Percentiles rank a stretch among this genome's conserved stretches.
Conservation (phyloP, 768 basidiomycete genomes). For the Boletus rubropictus region DNA sequence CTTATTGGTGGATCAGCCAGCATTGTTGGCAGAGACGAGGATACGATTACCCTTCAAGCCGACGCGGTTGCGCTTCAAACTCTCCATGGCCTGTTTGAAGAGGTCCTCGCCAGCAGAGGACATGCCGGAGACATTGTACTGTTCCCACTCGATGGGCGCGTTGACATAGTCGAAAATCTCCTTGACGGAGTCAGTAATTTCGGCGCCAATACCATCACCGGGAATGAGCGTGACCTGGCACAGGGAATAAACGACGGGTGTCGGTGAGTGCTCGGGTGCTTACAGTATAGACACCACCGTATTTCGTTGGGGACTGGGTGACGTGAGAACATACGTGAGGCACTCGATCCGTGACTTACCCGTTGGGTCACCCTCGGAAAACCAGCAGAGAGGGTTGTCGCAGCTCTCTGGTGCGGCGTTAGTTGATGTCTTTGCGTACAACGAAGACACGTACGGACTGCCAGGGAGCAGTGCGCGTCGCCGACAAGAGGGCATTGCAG, state of each 20-base stretch:
- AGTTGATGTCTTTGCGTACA: background rate
- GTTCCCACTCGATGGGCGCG: slow-evolving; percentile 98
- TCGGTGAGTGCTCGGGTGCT: slow-evolving; percentile 22
- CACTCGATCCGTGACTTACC: slow-evolving; percentile 37
- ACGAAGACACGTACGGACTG: slow-evolving; percentile 45
- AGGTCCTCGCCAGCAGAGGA: slow-evolving; percentile 90
- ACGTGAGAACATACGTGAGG: slow-evolving; percentile 4
- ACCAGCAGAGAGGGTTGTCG: slow-evolving; percentile 72
- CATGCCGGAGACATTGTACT: slow-evolving; percentile 96
- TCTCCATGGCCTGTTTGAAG: slow-evolving; percentile 98
- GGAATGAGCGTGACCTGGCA: slow-evolving; percentile 90
- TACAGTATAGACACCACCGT: slow-evolving; percentile 90
- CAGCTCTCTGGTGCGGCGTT: slow-evolving; percentile 42
- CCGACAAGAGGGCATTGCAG: slow-evolving; percentile 56
- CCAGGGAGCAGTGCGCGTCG: slow-evolving; percentile 46
- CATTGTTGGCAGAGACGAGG: background rate
- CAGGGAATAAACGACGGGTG: slow-evolving; percentile 19
- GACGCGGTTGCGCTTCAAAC: slow-evolving; percentile 93
- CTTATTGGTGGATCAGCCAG: slow-evolving; percentile 36
- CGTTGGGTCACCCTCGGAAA: slow-evolving; percentile 71
- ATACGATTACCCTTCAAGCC: slow-evolving; percentile 83
- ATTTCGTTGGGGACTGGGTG: slow-evolving; percentile 75
- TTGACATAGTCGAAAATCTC: slow-evolving; percentile 97
- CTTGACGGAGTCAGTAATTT: slow-evolving; percentile 97
- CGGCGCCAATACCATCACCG: slow-evolving; percentile 94